These are phyloP conservation scores for Massariosphaeria phaeospora DNA, from an alignment of 495 filamentous ascomycete genomes.

Conservation along the genomic window DNA sequence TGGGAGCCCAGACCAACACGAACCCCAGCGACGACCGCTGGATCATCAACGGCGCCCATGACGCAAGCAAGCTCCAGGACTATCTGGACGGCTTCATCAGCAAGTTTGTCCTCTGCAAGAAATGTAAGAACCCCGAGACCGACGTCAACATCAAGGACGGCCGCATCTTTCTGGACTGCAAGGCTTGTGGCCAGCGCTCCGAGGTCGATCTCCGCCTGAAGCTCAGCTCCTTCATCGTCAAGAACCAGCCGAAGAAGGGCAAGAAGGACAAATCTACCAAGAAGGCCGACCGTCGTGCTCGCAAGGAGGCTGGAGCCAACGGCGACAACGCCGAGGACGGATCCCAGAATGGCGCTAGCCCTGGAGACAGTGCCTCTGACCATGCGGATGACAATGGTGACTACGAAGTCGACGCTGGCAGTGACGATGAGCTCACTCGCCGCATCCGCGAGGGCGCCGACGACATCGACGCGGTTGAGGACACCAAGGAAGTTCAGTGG, in stretches of 20 bases:
- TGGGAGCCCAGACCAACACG: conserved; percentile 96
- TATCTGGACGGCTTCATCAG: conserved; percentile 96
- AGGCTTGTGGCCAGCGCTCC: conserved; percentile 90
- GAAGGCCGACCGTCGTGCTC: conserved; percentile 73
- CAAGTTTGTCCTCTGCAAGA: conserved; percentile 98
- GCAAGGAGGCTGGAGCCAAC: conserved; percentile 43
- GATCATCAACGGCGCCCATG: conserved; percentile 99
- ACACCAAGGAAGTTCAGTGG: conserved; percentile 83
- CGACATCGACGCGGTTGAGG: conserved; percentile 59
- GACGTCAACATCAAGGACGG: conserved; percentile 91
- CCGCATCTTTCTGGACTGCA: conserved; percentile 89
- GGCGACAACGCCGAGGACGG: conserved; percentile 57
- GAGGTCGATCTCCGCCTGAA: conserved; percentile 90
- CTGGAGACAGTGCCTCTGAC: conserved; percentile 71
- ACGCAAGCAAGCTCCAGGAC: conserved; percentile 92
- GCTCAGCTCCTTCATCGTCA: conserved; percentile 94
- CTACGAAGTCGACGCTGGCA: conserved; percentile 65
- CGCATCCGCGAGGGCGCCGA: conserved; percentile 80
- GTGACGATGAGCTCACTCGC: conserved; percentile 88
- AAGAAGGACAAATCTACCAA: conserved; percentile 93
- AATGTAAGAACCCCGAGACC: conserved; percentile 99
- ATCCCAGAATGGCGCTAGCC: conserved; percentile 57
- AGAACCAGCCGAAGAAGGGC: conserved; percentile 89
- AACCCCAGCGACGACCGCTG: conserved; percentile 96
- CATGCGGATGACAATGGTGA: conserved; percentile 70